These are phyloP conservation scores for Botryotinia globosa DNA, from an alignment of 2,329 filamentous ascomycete genomes.

Conservation along the genomic window DNA sequence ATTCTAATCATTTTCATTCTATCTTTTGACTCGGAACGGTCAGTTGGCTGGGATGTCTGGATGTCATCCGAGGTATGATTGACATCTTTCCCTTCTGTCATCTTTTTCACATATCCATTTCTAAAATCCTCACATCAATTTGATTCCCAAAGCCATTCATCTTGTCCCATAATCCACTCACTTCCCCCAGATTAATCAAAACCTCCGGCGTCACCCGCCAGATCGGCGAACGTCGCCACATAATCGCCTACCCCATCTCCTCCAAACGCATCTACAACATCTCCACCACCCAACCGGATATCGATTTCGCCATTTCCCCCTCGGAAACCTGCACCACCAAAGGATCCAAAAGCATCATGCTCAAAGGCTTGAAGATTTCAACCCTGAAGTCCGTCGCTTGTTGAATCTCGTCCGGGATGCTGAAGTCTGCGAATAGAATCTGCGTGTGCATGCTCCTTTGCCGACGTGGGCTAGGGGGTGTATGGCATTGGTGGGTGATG, in stretches of 20 bases:
- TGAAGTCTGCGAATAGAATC: constrained; percentile 54
- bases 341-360: constrained; percentile 58
- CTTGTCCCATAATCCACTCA: not conserved
- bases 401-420: constrained; percentile 49
- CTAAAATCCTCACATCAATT: not conserved
- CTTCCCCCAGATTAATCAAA: constrained; percentile 61
- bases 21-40: not conserved
- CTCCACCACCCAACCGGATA: constrained; percentile 61
- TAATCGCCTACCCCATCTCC: constrained; percentile 73
- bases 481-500: constrained; percentile 39
- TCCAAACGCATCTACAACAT: constrained; percentile 64
- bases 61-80: not conserved
- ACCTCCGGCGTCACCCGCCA: constrained; percentile 67
- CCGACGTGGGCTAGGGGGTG: constrained; percentile 49
- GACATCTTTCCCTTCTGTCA: not conserved
- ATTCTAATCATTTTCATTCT: not conserved
- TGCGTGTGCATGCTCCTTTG: constrained; percentile 56
- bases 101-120: not conserved
- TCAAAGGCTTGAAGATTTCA: constrained; percentile 59
- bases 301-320: constrained; percentile 56
- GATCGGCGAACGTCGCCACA: constrained; percentile 72
- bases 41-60: not conserved
- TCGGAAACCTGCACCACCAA: constrained; percentile 60
- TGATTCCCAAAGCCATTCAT: constrained; percentile 23
- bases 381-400: constrained; percentile 56